Conservation (phyloP, 164 flowering plant species). For the Umbellularia californica region DNA sequence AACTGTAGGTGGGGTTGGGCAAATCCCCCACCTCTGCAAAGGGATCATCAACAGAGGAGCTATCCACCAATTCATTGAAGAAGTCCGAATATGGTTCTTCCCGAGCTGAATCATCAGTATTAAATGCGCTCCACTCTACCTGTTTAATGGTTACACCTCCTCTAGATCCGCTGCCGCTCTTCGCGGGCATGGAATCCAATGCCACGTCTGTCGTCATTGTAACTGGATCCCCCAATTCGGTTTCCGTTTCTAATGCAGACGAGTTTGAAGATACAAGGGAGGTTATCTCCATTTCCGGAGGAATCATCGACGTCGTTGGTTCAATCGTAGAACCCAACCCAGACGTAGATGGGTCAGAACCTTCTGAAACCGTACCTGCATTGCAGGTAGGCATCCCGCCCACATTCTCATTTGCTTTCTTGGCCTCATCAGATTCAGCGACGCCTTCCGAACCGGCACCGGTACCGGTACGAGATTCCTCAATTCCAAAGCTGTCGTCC, state of each 20-base stretch:
- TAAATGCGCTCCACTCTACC: constrained; percentile 77
- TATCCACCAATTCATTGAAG: constrained; percentile 41
- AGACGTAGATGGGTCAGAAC: not conserved
- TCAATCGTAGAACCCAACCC: not conserved
- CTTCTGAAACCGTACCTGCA: constrained; percentile 13
- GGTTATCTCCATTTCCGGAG: constrained; percentile 15
- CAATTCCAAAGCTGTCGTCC: constrained; percentile 30
- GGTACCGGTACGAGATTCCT: constrained; percentile 2
- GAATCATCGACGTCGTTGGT: not conserved
- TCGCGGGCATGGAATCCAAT: constrained; percentile 14
- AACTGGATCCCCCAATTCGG: constrained; percentile 18
- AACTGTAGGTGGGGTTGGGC: constrained; percentile 11
- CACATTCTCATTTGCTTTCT: constrained; percentile 22
- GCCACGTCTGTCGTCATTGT: constrained; percentile 14
- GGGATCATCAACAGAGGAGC: constrained; percentile 26
- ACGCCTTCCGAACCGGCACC: constrained; percentile 2
- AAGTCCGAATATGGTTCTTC: constrained; percentile 54
- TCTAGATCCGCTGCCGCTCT: constrained; percentile 27
- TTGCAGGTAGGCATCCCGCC: constrained; percentile 12
- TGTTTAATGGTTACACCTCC: constrained; percentile 49
- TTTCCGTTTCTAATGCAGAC: constrained; percentile 12
- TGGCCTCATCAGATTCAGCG: constrained; percentile 25
- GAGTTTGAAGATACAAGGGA: constrained; percentile 27
- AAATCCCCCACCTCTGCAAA: constrained; percentile 20
- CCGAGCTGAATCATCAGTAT: constrained; percentile 40